These are phyloP conservation scores for Aureobasidium lini DNA, from an alignment of 2,329 filamentous ascomycete species.

Conservation along the genomic window DNA sequence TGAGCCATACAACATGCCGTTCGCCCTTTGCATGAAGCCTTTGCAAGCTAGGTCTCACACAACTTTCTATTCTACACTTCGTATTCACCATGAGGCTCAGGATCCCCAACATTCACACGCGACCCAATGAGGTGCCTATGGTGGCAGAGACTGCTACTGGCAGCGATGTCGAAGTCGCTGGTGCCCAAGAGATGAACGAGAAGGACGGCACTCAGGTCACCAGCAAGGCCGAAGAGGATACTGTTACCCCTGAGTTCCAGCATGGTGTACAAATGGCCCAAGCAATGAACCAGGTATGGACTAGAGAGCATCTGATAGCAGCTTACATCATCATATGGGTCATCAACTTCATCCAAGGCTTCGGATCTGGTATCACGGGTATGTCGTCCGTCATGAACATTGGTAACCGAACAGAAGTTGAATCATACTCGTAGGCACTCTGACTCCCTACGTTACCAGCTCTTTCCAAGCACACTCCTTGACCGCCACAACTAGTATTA, in stretches of 20 bases:
- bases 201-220: neutral
- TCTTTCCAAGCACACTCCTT: constrained; percentile 28
- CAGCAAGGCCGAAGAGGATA: neutral
- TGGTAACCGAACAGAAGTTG: neutral
- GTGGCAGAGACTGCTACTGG: neutral
- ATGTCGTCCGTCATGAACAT: constrained; percentile 3
- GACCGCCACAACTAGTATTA: constrained; percentile 29
- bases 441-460: constrained; percentile 36
- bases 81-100: constrained; percentile 13
- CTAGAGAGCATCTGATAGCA: constrained; percentile 28
- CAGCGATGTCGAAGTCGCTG: constrained; percentile 10
- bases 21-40: neutral
- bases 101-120: neutral
- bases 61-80: neutral
- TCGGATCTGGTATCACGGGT: constrained; percentile 36
- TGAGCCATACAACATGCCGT: neutral
- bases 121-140: neutral
- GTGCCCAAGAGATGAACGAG: neutral
- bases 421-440: constrained; percentile 14
- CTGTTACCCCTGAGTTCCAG: constrained; percentile 22
- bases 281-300: constrained; percentile 36
- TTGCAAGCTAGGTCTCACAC: constrained; percentile 4
- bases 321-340: constrained; percentile 40
- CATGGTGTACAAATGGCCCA: constrained; percentile 33
- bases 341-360: constrained; percentile 43